Evolutionary conservation across 2,329 filamentous ascomycete genomes (phyloP).

Genomic region (Cadophora sp.): DNA sequence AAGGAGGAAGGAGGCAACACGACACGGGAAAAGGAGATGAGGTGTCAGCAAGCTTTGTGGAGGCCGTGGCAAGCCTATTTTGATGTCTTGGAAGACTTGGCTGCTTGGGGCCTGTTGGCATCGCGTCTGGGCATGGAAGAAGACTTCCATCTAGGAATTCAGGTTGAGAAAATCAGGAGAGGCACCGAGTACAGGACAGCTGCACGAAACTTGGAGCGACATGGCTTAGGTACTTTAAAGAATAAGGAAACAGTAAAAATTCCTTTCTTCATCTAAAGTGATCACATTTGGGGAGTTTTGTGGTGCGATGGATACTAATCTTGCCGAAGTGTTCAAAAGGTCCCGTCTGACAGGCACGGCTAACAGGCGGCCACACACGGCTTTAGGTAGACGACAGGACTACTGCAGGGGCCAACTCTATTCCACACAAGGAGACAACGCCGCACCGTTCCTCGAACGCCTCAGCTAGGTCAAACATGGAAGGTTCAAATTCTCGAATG

Average conservation of each 20-base stretch:
- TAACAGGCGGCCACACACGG: not conserved
- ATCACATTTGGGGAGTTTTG: too few relatives aligned
- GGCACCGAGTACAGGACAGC: not conserved
- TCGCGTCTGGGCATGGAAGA: conserved; percentile 9
- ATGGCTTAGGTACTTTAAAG: too few relatives aligned
- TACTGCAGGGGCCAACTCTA: not conserved
- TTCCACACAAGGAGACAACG: not conserved
- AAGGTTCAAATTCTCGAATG: not conserved
- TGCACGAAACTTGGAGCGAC: too few relatives aligned
- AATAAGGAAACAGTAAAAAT: too few relatives aligned
- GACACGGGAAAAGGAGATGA: not conserved
- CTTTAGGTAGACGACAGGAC: not conserved
- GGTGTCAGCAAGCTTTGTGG: conserved; percentile 19
- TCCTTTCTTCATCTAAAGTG: too few relatives aligned
- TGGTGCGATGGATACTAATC: too few relatives aligned
- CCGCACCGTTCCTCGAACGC: not conserved
- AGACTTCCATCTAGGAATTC: not conserved
- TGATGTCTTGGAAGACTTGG: conserved; percentile 15
- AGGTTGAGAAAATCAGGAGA: not conserved
- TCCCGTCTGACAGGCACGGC: too few relatives aligned
- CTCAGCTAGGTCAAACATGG: not conserved
- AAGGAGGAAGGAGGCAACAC: conserved; percentile 9
- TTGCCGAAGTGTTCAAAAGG: too few relatives aligned
- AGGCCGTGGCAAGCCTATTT: conserved; percentile 12
- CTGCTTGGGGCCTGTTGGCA: conserved; percentile 5